Percentiles rank a stretch among this genome's conserved stretches.
phyloP scores from a whole-genome alignment of 23 red algal species.

The Gracilaria caudata region DNA sequence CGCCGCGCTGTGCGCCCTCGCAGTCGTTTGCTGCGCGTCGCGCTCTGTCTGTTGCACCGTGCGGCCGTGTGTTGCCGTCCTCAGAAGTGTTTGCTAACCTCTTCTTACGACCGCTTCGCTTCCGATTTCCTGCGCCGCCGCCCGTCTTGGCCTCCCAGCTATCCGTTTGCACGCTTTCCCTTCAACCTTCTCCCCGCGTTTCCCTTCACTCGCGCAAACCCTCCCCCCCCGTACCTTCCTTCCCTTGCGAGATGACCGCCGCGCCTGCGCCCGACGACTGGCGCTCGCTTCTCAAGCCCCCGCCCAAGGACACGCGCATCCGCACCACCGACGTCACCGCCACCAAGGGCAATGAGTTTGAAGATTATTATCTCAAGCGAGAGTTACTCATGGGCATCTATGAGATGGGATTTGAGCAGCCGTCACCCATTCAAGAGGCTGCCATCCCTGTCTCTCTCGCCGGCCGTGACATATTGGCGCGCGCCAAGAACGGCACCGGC shows the following conservation, averaged over 20 bases:
- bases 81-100: too few relatives aligned
- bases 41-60: too few relatives aligned
- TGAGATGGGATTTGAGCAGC: conserved; percentile 93
- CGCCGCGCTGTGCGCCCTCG: too few relatives aligned
- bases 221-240: background rate
- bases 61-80: too few relatives aligned
- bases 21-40: too few relatives aligned
- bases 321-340: conserved; percentile 95
- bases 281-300: conserved; percentile 41
- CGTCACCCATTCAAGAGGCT: conserved; percentile 94
- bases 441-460: conserved; percentile 95
- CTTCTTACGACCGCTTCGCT: too few relatives aligned
- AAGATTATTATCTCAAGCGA: conserved; percentile 93
- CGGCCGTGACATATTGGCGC: conserved; percentile 94
- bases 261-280: conserved; percentile 55
- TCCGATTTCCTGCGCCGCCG: too few relatives aligned
- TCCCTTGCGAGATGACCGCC: background rate
- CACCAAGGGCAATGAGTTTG: conserved; percentile 93
- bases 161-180: background rate
- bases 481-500: conserved; percentile 98
- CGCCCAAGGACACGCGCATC: conserved; percentile 72
- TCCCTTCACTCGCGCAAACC: background rate
- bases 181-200: background rate
- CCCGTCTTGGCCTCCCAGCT: too few relatives aligned
- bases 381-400: conserved; percentile 97